Evolutionary conservation across 106 monocot genomes (phyloP).

Genomic region (Xerophyta viscosa): DNA sequence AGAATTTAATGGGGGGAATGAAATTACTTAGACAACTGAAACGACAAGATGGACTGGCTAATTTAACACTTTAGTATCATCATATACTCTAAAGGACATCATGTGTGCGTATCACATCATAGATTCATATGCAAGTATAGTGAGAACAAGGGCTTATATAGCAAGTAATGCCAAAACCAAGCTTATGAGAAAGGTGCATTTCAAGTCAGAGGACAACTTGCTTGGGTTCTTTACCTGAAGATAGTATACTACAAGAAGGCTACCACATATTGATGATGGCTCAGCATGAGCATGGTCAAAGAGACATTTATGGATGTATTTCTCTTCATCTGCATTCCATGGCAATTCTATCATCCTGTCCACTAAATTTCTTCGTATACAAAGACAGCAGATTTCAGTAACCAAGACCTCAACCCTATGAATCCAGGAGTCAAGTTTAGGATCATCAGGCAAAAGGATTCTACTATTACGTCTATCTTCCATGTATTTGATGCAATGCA

Average conservation of each 20-base stretch:
- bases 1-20: too few relatives aligned
- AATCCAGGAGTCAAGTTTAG: constrained; percentile 25
- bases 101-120: too few relatives aligned
- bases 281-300: constrained; percentile 49
- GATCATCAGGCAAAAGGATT: constrained; percentile 9
- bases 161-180: too few relatives aligned
- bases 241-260: constrained; percentile 88
- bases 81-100: too few relatives aligned
- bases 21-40: too few relatives aligned
- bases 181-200: too few relatives aligned
- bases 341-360: constrained; percentile 97
- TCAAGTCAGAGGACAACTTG: not conserved
- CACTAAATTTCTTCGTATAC: constrained; percentile 67
- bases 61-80: too few relatives aligned
- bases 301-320: constrained; percentile 68
- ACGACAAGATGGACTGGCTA: too few relatives aligned
- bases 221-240: constrained; percentile 56
- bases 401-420: constrained; percentile 65
- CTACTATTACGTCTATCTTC: constrained; percentile 21
- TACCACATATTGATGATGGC: constrained; percentile 52
- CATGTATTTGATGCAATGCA: constrained; percentile 50
- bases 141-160: too few relatives aligned
- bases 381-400: constrained; percentile 71
- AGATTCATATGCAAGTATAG: too few relatives aligned
- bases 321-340: constrained; percentile 85